Evolutionary conservation across 805 yeast species (phyloP).

Genomic region (Naumovozyma dairenensis): DNA sequence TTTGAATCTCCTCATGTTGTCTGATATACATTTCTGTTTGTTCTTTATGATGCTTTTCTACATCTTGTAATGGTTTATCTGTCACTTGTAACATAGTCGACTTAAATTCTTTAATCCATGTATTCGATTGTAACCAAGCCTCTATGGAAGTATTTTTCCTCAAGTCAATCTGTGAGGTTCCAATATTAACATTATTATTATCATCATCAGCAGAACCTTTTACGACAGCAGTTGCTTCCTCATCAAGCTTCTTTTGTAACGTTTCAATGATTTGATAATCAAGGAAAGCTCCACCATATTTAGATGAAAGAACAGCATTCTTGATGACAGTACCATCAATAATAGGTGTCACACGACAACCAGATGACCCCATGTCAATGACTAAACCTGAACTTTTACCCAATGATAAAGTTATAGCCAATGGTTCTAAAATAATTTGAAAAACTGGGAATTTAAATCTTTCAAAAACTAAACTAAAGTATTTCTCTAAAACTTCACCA

Average conservation of each 20-base stretch:
- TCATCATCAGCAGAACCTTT: slow-evolving; percentile 1
- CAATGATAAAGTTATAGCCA: slow-evolving; percentile 67
- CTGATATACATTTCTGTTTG: slow-evolving; percentile 13
- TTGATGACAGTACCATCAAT: slow-evolving; percentile 61
- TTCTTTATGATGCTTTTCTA: slow-evolving; percentile 18
- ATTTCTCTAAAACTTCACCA: slow-evolving; percentile 40
- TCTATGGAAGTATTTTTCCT: too few species aligned
- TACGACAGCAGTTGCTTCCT: slow-evolving; percentile 1
- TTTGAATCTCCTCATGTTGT: slow-evolving; percentile 15
- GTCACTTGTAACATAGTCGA: slow-evolving; percentile 23
- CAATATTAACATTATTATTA: slow-evolving; percentile 1
- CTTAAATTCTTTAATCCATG: slow-evolving; percentile 27
- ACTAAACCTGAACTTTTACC: slow-evolving; percentile 73
- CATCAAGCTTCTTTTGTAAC: slow-evolving; percentile 29
- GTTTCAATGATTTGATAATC: slow-evolving; percentile 50
- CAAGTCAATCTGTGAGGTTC: too few species aligned
- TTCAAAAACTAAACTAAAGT: slow-evolving; percentile 69
- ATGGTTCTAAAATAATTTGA: slow-evolving; percentile 64
- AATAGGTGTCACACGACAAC: slow-evolving; percentile 65
- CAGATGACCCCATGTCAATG: slow-evolving; percentile 67
- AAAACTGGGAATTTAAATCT: slow-evolving; percentile 66
- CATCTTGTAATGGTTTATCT: slow-evolving; percentile 19
- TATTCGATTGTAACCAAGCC: slow-evolving; percentile 20
- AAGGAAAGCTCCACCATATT: slow-evolving; percentile 78
- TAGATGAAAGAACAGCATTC: slow-evolving; percentile 56